A percentile compares a stretch with the other conserved stretches of the same genome.
These are phyloP conservation scores for Paraphaeosphaeria minitans DNA, from an alignment of 2,329 filamentous ascomycete genomes.

Conservation along the genomic window DNA sequence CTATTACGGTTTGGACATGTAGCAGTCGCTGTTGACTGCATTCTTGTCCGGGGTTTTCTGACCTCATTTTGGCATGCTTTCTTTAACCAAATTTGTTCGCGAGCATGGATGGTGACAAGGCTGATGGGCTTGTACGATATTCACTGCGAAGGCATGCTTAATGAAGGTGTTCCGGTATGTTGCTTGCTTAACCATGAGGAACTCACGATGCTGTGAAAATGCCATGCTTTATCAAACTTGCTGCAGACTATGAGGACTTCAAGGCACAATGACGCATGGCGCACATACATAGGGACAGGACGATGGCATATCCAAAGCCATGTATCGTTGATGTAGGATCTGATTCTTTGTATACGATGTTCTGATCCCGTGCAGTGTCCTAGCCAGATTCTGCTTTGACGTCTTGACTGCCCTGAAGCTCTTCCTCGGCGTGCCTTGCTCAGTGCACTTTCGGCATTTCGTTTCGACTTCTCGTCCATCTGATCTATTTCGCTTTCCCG, in stretches of 20 bases:
- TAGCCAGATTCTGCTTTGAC: neutral
- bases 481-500: constrained; percentile 9
- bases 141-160: constrained; percentile 21
- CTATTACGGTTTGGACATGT: constrained; percentile 22
- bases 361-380: neutral
- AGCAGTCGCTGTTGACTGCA: constrained; percentile 4
- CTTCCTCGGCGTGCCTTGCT: neutral
- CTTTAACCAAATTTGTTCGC: constrained; percentile 22
- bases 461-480: neutral
- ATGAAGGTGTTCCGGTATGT: constrained; percentile 20
- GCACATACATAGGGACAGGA: neutral
- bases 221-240: neutral
- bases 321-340: neutral
- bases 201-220: neutral
- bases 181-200: neutral
- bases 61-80: constrained; percentile 13
- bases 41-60: constrained; percentile 12
- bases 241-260: neutral
- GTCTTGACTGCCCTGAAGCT: neutral
- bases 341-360: neutral
- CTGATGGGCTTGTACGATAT: constrained; percentile 30
- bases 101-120: constrained; percentile 24
- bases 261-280: neutral
- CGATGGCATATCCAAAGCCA: neutral
- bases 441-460: too few species aligned